A percentile compares a stretch with the other conserved stretches of the same genome.
Conservation (phyloP, 805 yeast species). For the Yamadazyma tumulicola region DNA sequence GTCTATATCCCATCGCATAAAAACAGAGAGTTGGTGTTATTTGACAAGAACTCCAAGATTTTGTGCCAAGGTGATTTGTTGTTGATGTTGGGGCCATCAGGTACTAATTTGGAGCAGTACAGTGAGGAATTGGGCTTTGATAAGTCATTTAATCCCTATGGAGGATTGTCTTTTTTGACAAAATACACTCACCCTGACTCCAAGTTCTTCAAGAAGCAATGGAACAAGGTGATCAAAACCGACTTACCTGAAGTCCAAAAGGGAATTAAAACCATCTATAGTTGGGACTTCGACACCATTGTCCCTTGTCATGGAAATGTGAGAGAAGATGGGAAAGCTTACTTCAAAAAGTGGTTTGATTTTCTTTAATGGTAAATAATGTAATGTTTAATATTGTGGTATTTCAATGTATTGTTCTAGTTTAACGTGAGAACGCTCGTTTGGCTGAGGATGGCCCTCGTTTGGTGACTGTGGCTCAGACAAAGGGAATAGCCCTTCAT, state of each 20-base stretch:
- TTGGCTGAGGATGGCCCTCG: no score
- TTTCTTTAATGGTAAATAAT: no score
- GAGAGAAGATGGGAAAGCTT: conserved; percentile 37
- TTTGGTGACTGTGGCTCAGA: no score
- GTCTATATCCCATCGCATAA: conserved; percentile 53
- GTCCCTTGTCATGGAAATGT: conserved; percentile 62
- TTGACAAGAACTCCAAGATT: conserved; percentile 44
- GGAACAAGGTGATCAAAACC: conserved; percentile 7
- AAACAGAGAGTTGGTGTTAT: conserved; percentile 58
- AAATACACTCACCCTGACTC: conserved; percentile 39
- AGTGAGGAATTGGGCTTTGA: conserved; percentile 44
- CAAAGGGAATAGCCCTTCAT: no score
- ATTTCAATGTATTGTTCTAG: not conserved
- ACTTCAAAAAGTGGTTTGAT: conserved; percentile 18
- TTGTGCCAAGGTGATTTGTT: conserved; percentile 59
- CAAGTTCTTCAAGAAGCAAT: conserved; percentile 6
- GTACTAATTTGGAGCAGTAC: conserved; percentile 40
- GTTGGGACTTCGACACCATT: conserved; percentile 48
- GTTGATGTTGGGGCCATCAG: conserved; percentile 51
- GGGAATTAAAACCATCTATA: conserved; percentile 25
- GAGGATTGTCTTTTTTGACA: conserved; percentile 41
- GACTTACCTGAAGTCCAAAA: conserved; percentile 5
- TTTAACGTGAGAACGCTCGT: no score
- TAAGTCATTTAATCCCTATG: conserved; percentile 37
- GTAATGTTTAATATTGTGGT: no score